A percentile compares a stretch with the other conserved stretches of the same genome.
phyloP scores from a whole-genome alignment of 2,329 filamentous ascomycete species.

The Raffaelea deltoideospora region DNA sequence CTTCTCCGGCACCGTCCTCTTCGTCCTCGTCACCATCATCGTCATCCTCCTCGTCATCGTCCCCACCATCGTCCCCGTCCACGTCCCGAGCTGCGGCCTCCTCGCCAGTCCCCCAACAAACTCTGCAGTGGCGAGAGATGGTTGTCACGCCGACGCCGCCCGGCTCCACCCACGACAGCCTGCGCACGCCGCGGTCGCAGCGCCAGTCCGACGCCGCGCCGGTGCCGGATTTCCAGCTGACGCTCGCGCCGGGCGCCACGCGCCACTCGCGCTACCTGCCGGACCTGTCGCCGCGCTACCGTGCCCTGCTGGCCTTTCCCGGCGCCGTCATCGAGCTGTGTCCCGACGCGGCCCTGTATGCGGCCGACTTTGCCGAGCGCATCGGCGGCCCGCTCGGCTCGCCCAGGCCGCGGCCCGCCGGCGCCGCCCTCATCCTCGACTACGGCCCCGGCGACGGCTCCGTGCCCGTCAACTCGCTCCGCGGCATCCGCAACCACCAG shows the following conservation, averaged over 20 bases:
- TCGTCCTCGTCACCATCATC: slow-evolving; percentile 11
- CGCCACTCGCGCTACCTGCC: slow-evolving; percentile 77
- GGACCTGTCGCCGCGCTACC: slow-evolving; percentile 65
- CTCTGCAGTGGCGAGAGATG: slow-evolving; percentile 64
- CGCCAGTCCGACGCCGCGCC: slow-evolving; percentile 28
- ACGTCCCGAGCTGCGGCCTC: slow-evolving; percentile 8
- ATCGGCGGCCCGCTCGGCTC: slow-evolving; percentile 54
- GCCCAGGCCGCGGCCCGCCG: slow-evolving; percentile 49
- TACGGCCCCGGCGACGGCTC: slow-evolving; percentile 63
- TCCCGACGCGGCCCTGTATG: slow-evolving; percentile 70
- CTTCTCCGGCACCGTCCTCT: slow-evolving; percentile 6
- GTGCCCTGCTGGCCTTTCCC: slow-evolving; percentile 50
- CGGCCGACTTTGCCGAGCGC: slow-evolving; percentile 64
- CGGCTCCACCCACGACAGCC: slow-evolving; percentile 33
- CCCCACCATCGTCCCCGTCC: slow-evolving; percentile 14
- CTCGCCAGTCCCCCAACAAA: slow-evolving; percentile 16
- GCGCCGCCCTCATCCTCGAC: slow-evolving; percentile 88
- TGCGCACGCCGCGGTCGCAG: slow-evolving; percentile 36
- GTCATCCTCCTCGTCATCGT: slow-evolving; percentile 11
- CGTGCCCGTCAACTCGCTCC: slow-evolving; percentile 76
- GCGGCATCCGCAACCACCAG: slow-evolving; percentile 69
- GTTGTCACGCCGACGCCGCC: slow-evolving; percentile 55
- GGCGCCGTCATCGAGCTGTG: slow-evolving; percentile 76
- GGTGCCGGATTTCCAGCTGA: slow-evolving; percentile 75
- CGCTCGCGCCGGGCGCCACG: slow-evolving; percentile 58